A percentile compares a stretch with the other conserved stretches of the same genome.
phyloP scores from a whole-genome alignment of 768 basidiomycete genomes.

The Naganishia onofrii region DNA sequence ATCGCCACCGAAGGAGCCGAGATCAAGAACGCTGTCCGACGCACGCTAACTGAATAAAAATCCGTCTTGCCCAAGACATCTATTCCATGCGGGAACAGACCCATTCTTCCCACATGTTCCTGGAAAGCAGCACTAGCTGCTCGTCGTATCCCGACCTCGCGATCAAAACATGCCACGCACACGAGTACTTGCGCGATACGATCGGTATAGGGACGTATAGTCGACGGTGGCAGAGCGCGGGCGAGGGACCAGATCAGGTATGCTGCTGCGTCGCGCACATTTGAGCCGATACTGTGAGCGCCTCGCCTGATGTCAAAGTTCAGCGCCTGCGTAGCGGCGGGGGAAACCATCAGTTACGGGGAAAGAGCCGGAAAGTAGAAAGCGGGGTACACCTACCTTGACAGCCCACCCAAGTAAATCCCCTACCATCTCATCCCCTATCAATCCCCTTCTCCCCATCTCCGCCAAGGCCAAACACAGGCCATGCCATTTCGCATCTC shows the following conservation, averaged over 20 bases:
- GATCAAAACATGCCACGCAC: slow-evolving; percentile 80
- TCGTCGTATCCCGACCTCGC: slow-evolving; percentile 88
- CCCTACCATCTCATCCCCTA: slow-evolving; percentile 61
- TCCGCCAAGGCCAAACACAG: slow-evolving; percentile 89
- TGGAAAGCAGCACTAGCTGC: slow-evolving; percentile 98
- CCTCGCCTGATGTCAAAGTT: slow-evolving; percentile 89
- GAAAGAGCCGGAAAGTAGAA: too few species aligned
- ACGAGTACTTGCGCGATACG: slow-evolving; percentile 69
- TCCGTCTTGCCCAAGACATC: slow-evolving; percentile 87
- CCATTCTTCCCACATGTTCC: slow-evolving; percentile 89
- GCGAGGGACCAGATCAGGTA: slow-evolving; percentile 95
- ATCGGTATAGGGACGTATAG: slow-evolving; percentile 62
- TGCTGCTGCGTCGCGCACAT: slow-evolving; percentile 87
- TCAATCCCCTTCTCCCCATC: slow-evolving; percentile 76
- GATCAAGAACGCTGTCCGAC: slow-evolving; percentile 76
- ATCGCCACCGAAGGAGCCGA: slow-evolving; percentile 82
- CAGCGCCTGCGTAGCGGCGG: slow-evolving; percentile 65
- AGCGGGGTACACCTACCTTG: slow-evolving; percentile 61
- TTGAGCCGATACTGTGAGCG: slow-evolving; percentile 88
- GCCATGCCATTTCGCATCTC: slow-evolving; percentile 92
- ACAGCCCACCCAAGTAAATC: slow-evolving; percentile 73
- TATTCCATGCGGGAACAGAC: slow-evolving; percentile 87
- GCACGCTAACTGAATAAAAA: slow-evolving; percentile 86
- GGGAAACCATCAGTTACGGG: too few species aligned
- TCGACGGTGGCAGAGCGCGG: slow-evolving; percentile 58